Conservation (phyloP, 176 grass and related monocot species). For the Pharus latifolius region DNA sequence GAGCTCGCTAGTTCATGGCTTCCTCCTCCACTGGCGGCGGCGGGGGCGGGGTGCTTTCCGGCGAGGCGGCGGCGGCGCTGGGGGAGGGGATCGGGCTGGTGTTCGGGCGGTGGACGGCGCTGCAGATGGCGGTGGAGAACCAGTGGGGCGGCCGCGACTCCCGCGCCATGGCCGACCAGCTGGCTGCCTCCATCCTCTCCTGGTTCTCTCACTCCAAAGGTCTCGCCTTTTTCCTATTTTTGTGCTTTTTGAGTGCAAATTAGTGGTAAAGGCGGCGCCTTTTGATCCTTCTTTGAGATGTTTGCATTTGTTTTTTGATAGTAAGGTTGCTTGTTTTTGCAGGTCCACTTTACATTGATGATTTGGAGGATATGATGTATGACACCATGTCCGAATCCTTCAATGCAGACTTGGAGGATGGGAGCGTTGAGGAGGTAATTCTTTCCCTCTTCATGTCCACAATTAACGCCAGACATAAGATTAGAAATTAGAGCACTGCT, state of each 20-base stretch:
- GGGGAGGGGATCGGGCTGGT: conserved; percentile 56
- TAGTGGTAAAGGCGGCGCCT: not conserved
- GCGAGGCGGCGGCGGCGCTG: conserved; percentile 20
- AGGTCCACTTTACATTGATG: conserved; percentile 73
- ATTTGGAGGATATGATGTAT: conserved; percentile 62
- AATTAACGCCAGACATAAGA: not conserved
- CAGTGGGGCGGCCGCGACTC: conserved; percentile 72
- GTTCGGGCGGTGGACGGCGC: conserved; percentile 62
- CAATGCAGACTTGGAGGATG: conserved; percentile 60
- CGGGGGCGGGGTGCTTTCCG: conserved; percentile 33
- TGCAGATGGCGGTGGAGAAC: conserved; percentile 85
- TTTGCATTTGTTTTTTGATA: not conserved
- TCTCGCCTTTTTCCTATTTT: no score
- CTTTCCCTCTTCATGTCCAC: not conserved
- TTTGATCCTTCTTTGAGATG: not conserved
- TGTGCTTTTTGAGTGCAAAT: not conserved
- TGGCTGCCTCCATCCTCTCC: conserved; percentile 38
- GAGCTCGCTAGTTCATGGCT: conserved; percentile 20
- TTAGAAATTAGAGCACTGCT: not conserved
- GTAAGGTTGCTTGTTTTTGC: not conserved
- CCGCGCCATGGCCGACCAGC: conserved; percentile 46
- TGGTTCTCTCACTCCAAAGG: conserved; percentile 61
- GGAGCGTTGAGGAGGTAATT: conserved; percentile 69
- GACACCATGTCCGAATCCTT: conserved; percentile 35
- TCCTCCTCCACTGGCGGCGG: conserved; percentile 9